These are phyloP conservation scores for Oidium heveae DNA, from an alignment of 2,329 filamentous ascomycete genomes.

Conservation along the genomic window DNA sequence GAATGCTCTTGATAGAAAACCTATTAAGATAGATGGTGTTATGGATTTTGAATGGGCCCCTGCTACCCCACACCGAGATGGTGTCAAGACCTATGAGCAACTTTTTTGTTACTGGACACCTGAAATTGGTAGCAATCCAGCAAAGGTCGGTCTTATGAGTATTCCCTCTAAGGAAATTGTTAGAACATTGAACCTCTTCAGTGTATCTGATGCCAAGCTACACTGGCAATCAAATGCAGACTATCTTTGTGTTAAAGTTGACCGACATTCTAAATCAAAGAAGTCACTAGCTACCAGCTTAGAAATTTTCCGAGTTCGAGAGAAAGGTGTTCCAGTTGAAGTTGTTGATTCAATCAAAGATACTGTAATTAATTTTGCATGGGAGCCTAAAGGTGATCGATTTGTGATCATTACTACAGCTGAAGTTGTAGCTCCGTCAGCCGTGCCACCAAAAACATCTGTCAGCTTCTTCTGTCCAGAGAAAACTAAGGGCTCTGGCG, in stretches of 20 bases:
- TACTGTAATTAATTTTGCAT: conserved; percentile 97
- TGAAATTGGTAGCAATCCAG: conserved; percentile 91
- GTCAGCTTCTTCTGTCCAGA: conserved; percentile 95
- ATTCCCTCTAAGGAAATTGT: conserved; percentile 87
- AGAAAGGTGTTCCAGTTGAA: conserved; percentile 96
- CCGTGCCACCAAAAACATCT: conserved; percentile 76
- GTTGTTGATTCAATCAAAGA: conserved; percentile 96
- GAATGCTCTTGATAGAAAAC: conserved; percentile 72
- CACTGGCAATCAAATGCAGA: conserved; percentile 94
- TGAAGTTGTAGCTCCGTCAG: conserved; percentile 52
- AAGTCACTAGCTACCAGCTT: conserved; percentile 92
- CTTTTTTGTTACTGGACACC: conserved; percentile 97
- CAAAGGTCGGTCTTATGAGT: conserved; percentile 90
- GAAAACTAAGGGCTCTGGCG: conserved; percentile 56
- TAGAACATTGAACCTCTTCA: conserved; percentile 89
- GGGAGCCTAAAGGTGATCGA: conserved; percentile 93
- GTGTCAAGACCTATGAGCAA: conserved; percentile 80
- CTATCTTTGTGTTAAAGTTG: conserved; percentile 96
- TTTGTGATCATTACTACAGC: conserved; percentile 93
- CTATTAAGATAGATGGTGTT: conserved; percentile 88
- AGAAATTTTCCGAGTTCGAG: conserved; percentile 89
- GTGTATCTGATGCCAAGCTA: conserved; percentile 87
- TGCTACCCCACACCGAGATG: conserved; percentile 53
- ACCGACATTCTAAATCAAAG: conserved; percentile 96
- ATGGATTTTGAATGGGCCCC: conserved; percentile 98